Base-by-base conservation (phyloP, 2,329 filamentous ascomycete species). In the Beauveria australis region DNA sequence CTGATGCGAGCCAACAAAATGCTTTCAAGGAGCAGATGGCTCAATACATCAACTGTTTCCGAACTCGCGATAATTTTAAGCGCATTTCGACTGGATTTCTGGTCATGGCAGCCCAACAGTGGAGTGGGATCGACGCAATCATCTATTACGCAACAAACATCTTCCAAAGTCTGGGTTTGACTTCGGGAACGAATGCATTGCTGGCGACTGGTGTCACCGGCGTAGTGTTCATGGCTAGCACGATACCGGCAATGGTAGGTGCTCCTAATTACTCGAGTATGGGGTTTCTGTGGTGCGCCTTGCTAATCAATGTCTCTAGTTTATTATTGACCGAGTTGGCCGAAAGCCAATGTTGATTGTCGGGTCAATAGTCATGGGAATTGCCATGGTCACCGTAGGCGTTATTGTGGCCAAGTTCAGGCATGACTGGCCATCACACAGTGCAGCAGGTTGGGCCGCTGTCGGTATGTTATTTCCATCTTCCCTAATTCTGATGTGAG, bases 151-250 rank as follows among this genome's bases (percentile, higher is more conserved):
- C 71, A 5, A 65, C 85, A 0, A 85, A 82, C 1, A 81, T 89
- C 3, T 89, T 89, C 71, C 77, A 80, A 63, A 82, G 79, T 14
- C 81, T 89, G 46, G 86, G 87, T 16, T 75, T 89, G 16, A 79
- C 73, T 1, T 82, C 83, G 5, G 83, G 81, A 26, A 87, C 81
- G 59, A 80, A 79, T 5, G 78, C 79, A 14, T 78, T 90, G 1
- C 76, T 89, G 9, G 87, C 87, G 0, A 89, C 87, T 0, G 88
- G 87, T 9, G 87, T 90, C 0, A 86, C 88, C 5, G 87, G 87
- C 3, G 85, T 90, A 41, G 82, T 84, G 56, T 87, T 89, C 79
- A 86, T 89, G 65, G 63, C 72, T 8, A 67, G 62, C 48, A 73
- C 71, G 3, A 60, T 73, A 2, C 71, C 71, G 0, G 67, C 70